These are phyloP conservation scores for Parmales sp. DNA, from an alignment of 108 stramenopile genomes.

Conservation along the genomic window DNA sequence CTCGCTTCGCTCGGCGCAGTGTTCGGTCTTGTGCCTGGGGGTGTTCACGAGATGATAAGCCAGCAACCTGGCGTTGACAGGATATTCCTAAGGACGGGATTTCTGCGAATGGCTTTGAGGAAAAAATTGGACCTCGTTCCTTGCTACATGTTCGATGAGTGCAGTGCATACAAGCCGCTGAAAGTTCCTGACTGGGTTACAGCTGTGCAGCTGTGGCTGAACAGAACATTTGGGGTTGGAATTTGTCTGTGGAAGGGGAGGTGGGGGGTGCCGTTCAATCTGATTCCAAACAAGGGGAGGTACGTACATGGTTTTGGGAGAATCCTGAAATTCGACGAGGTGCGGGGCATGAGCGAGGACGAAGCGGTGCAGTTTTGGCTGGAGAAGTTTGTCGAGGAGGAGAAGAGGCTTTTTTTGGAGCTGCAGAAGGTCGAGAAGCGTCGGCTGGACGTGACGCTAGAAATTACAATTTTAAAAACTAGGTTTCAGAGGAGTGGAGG, in stretches of 20 bases:
- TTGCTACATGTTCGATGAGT: background rate
- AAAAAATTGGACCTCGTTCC: background rate
- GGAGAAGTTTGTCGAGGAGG: background rate
- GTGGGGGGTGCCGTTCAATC: constrained; percentile 5
- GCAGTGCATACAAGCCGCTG: background rate
- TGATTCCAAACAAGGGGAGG: background rate
- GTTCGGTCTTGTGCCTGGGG: constrained; percentile 3
- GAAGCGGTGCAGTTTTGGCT: background rate
- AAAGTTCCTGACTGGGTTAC: background rate
- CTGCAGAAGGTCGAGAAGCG: background rate
- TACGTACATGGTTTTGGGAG: background rate
- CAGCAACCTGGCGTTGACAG: background rate
- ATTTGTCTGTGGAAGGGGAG: background rate
- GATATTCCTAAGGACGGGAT: background rate
- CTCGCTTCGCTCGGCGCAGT: too few species aligned
- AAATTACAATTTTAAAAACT: background rate
- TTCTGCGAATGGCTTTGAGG: background rate
- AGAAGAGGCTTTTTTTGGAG: background rate
- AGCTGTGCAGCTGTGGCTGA: background rate
- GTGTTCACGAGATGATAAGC: constrained; percentile 8
- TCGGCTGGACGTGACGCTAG: background rate
- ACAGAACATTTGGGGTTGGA: background rate
- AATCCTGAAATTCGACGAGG: background rate
- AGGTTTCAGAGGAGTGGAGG: background rate
- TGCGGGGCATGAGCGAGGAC: background rate